phyloP scores from a whole-genome alignment of 2,329 filamentous ascomycete genomes.

The Neoascochyta sp. region DNA sequence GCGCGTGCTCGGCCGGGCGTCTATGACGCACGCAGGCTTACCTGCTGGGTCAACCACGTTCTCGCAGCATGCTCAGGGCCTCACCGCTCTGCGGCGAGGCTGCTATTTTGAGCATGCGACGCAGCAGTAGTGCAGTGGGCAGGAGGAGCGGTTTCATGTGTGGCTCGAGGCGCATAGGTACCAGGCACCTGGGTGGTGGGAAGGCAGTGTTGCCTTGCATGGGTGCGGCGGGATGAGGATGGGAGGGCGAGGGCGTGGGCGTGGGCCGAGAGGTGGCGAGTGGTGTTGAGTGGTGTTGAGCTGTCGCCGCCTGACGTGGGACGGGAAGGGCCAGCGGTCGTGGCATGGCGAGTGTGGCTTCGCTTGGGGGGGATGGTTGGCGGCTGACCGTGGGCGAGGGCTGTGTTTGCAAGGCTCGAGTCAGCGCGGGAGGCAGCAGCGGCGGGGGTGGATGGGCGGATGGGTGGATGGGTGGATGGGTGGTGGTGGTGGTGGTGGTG shows the following conservation, averaged over 20 bases:
- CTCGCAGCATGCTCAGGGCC: neutral
- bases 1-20: slow-evolving; percentile 8
- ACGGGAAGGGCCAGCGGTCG: too few relatives aligned
- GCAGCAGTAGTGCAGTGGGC: neutral
- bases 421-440: too few relatives aligned
- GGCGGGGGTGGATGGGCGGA: too few relatives aligned
- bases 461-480: too few relatives aligned
- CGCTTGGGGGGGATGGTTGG: too few relatives aligned
- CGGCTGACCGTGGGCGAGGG: too few relatives aligned
- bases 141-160: slow-evolving; percentile 4
- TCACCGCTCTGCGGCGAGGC: slow-evolving; percentile 4
- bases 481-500: too few relatives aligned
- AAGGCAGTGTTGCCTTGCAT: slow-evolving; percentile 4
- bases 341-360: too few relatives aligned
- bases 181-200: slow-evolving; percentile 7
- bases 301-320: too few relatives aligned
- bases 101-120: slow-evolving; percentile 6
- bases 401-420: too few relatives aligned
- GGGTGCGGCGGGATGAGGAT: slow-evolving; percentile 13
- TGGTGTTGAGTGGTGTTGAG: too few relatives aligned
- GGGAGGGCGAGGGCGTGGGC: slow-evolving; percentile 17
- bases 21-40: slow-evolving; percentile 8
- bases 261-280: slow-evolving; percentile 8
- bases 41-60: slow-evolving; percentile 5
- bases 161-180: slow-evolving; percentile 1